Conservation (phyloP, 768 basidiomycete genomes). For the Tulasnella sp. region DNA sequence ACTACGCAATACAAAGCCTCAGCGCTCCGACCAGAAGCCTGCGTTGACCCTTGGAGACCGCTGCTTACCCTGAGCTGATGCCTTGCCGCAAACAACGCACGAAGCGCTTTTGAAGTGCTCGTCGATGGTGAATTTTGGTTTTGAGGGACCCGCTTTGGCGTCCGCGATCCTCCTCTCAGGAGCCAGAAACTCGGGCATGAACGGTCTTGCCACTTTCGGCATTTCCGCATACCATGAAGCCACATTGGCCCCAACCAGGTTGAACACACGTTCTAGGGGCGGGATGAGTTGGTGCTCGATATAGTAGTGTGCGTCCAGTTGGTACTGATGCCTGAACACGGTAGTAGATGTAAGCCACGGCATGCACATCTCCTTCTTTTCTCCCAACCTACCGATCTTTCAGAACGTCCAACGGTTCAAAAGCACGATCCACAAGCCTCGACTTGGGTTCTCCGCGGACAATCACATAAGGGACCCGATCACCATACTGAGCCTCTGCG, state of each 20-base stretch:
- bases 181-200: constrained; percentile 30
- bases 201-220: constrained; percentile 56
- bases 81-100: constrained; percentile 64
- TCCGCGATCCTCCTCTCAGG: constrained; percentile 40
- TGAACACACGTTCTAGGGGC: constrained; percentile 86
- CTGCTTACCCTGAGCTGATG: constrained; percentile 52
- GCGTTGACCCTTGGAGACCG: constrained; percentile 12
- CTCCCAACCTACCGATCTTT: constrained; percentile 50
- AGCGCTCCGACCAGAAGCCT: background rate
- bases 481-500: constrained; percentile 86
- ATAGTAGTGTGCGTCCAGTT: constrained; percentile 82
- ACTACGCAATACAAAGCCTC: constrained; percentile 10
- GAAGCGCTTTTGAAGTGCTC: constrained; percentile 68
- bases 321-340: constrained; percentile 53
- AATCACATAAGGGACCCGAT: constrained; percentile 90
- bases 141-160: constrained; percentile 35
- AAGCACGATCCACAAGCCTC: constrained; percentile 69
- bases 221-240: constrained; percentile 82
- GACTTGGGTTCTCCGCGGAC: constrained; percentile 57
- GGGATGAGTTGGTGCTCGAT: constrained; percentile 83
- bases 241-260: constrained; percentile 84
- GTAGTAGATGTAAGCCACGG: background rate
- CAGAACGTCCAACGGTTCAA: constrained; percentile 68
- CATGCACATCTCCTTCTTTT: background rate
- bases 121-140: constrained; percentile 53